phyloP scores from a whole-genome alignment of 164 flowering plant genomes.

The grape (Vitis vinifera) region DNA sequence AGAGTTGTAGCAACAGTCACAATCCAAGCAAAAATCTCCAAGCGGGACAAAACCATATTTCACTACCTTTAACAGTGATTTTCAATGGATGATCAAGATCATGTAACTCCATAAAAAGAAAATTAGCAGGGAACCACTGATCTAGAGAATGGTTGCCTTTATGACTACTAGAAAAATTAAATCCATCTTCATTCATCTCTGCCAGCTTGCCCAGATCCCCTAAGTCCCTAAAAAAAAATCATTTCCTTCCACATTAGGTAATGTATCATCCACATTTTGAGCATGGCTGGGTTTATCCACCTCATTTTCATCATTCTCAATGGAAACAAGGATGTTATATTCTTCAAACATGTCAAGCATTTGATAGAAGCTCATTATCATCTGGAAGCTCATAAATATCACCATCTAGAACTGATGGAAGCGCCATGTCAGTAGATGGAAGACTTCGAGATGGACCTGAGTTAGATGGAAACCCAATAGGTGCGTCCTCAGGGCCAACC shows the following conservation, averaged over 20 bases:
- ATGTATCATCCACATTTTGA: constrained; percentile 4
- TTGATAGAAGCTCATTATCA: constrained; percentile 5
- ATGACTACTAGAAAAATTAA: background rate
- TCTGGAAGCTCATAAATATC: constrained; percentile 4
- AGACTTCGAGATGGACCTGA: constrained; percentile 14
- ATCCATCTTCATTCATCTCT: constrained; percentile 3
- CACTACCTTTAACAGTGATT: constrained; percentile 4
- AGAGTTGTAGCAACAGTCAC: background rate
- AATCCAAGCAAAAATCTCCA: background rate
- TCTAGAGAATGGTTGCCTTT: background rate
- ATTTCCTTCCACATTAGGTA: background rate
- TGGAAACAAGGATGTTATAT: background rate
- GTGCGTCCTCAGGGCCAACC: background rate
- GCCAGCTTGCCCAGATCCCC: constrained; percentile 21
- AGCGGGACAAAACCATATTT: background rate
- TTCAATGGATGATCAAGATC: constrained; percentile 33
- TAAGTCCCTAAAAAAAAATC: constrained; percentile 33
- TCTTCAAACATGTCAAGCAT: constrained; percentile 8
- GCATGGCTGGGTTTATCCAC: background rate
- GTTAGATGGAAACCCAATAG: constrained; percentile 9
- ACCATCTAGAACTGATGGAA: background rate
- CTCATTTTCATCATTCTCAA: constrained; percentile 5
- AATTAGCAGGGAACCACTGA: background rate
- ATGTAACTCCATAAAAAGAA: constrained; percentile 27
- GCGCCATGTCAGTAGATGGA: background rate